Base-by-base conservation (phyloP, 805 yeast species). In the Cyberlindnera saturnus region DNA sequence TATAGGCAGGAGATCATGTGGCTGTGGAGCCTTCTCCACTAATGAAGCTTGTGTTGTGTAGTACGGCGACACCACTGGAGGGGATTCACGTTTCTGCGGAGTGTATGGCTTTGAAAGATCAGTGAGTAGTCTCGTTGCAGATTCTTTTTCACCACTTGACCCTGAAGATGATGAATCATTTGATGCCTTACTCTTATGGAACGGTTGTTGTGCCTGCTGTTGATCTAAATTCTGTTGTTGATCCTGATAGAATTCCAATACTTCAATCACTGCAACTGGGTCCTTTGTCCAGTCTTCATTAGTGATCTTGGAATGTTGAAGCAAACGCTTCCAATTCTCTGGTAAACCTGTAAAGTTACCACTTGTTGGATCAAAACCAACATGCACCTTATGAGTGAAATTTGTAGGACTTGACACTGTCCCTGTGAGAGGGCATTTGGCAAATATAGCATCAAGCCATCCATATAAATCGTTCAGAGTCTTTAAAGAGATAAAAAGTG, bases 331-430 rank as follows among this genome's bases (percentile, higher is more conserved):
- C 99, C 99, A 93, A 52, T 88, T 93, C 13, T 81, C 81, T 2
- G 99, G 99, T 51, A 93, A 74, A 5, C 97, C 99, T 1, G 95
- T 88, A 63, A 85, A 90, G 38, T 83, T 84, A 10, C 96, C 96
- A 40, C 72, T 75, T 26, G 85, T 81, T 4, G 93, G 91, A 60
- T 86, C 95, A 56, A 82, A 85, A 1, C 90, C 90, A 20, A 86
- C 91, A 61, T 86, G 93, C 15, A 90, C 96, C 57, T 82, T 86
- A 61, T 95, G 99, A 10, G 96, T 88, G 63, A 91, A 91, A 62
- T 91, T 90, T 15, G 91, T 86, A 7, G 99, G 99, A 33, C 81
- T 82, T 3, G 97, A 89, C 10, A 93, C 96, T 19, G 78, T 69
- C 31, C 75, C 66, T 28, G 71, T 52, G 29, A 75, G 66, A 1